Evolutionary conservation across 805 yeast species (phyloP), one percentile per base, ranked within the genome.

Genomic region (Candida railenensis): DNA sequence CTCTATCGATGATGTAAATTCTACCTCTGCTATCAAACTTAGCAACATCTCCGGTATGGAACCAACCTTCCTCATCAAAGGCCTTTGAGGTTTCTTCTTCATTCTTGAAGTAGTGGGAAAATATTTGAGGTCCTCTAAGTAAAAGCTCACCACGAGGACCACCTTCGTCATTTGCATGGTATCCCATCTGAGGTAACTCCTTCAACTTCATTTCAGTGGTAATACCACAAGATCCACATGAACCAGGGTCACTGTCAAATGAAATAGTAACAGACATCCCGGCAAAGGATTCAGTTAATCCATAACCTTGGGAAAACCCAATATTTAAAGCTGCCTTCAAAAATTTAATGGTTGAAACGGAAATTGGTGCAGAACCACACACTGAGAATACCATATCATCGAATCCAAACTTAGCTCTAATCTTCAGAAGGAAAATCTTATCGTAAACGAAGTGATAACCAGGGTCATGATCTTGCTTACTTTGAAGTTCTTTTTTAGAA

Each of bases 221-320:
- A 8, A 80, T 66, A n/a, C 85, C 87, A 3, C 65, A 59, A 14
- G 45, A 12, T 16, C 67, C 67, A 34, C 62, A 59, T 21, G 57
- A 56, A 21, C 64, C 65, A 3, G 74, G 70, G 33, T 63, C 55
- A 25, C 65, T 51, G 46, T 83, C 89, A 49, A 53, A 67, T 4
- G 66, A 64, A 40, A 59, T 61, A 48, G 69, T 59, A 62, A 71
- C 52, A 19, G 71, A 62, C 44, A 76, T 57, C 3, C 83, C 85
- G 1, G 85, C 87, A 55, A 82, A 77, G 14, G 83, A 71, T 61
- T 83, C 89, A 4, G 87, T 81, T 34, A 82, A 71, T 2, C 91
- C 92, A 62, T 85, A 86, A n/a, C 92, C 94, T 65, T 85, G 90
- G 11, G 65, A 50, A 49, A 79, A 76, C 69, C 78, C 80, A 47